Percentiles rank a stretch among this genome's conserved stretches.
Evolutionary conservation across 192 early-diverging fungal genomes (phyloP).

Genomic region (Umbelopsis ramanniana): DNA sequence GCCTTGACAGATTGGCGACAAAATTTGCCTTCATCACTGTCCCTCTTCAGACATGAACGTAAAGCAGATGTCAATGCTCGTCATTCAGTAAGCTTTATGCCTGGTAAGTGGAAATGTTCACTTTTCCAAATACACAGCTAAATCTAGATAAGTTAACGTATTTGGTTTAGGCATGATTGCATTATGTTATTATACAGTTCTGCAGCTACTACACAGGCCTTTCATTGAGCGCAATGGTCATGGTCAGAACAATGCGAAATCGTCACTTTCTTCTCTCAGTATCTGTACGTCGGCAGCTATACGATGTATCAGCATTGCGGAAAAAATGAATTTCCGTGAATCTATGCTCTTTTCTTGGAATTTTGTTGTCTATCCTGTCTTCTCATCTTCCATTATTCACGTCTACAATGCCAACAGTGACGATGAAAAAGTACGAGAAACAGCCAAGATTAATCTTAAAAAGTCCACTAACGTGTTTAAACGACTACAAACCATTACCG

Average conservation of each 20-base stretch:
- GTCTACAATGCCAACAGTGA: slow-evolving; percentile 32
- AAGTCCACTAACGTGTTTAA: slow-evolving; percentile 30
- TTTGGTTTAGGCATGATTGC: slow-evolving; percentile 37
- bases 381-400: slow-evolving; percentile 40
- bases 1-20: slow-evolving; percentile 40
- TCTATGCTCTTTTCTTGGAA: slow-evolving; percentile 39
- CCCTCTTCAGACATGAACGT: not conserved
- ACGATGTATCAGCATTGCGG: slow-evolving; percentile 37
- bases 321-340: slow-evolving; percentile 42
- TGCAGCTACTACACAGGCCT: slow-evolving; percentile 60
- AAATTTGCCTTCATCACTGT: slow-evolving; percentile 30
- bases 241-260: slow-evolving; percentile 28
- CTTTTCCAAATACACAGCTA: not conserved
- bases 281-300: slow-evolving; percentile 47
- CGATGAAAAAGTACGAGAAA: slow-evolving; percentile 26
- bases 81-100: not conserved
- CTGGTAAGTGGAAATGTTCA: not conserved
- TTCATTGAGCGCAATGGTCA: slow-evolving; percentile 42
- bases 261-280: slow-evolving; percentile 36
- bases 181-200: slow-evolving; percentile 51
- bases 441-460: slow-evolving; percentile 30
- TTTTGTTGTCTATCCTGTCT: slow-evolving; percentile 43
- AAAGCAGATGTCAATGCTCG: not conserved
- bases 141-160: not conserved
- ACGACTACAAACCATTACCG: slow-evolving; percentile 20